These are phyloP conservation scores for Opeltia flavorubescens DNA, from an alignment of 495 filamentous ascomycete species.

Conservation along the genomic window DNA sequence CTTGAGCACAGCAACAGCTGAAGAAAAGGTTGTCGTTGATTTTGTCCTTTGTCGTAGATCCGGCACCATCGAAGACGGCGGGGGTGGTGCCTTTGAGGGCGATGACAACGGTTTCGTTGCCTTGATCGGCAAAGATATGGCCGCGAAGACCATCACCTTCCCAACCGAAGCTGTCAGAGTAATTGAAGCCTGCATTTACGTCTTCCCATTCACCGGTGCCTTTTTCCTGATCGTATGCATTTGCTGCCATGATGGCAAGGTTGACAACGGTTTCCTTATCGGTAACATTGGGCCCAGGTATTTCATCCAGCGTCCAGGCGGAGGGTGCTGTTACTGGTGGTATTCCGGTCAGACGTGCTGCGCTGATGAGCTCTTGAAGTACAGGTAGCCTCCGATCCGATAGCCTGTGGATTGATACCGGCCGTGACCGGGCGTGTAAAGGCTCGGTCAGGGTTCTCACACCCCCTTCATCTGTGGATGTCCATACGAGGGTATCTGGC, in stretches of 20 bases:
- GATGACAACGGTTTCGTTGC: conserved; percentile 76
- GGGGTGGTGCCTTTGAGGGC: conserved; percentile 78
- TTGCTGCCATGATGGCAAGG: conserved; percentile 72
- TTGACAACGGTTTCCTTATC: conserved; percentile 74
- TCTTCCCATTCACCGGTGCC: conserved; percentile 70
- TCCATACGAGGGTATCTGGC: conserved; percentile 44
- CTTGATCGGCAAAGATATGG: conserved; percentile 79
- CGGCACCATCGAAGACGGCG: conserved; percentile 87
- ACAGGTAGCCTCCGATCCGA: conserved; percentile 59
- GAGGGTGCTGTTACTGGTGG: conserved; percentile 45
- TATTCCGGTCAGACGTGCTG: conserved; percentile 47
- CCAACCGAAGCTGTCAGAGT: conserved; percentile 80
- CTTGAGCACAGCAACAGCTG: conserved; percentile 92
- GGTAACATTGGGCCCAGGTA: conserved; percentile 66
- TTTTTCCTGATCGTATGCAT: conserved; percentile 71
- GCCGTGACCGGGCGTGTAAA: conserved; percentile 38
- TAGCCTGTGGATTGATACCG: conserved; percentile 61
- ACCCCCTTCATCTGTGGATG: conserved; percentile 49
- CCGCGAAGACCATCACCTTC: conserved; percentile 76
- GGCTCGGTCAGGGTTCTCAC: conserved; percentile 24
- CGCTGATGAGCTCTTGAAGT: conserved; percentile 61
- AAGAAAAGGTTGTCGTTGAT: conserved; percentile 95
- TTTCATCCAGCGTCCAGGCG: conserved; percentile 73
- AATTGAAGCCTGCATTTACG: conserved; percentile 65
- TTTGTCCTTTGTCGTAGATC: conserved; percentile 94